These are phyloP conservation scores for Arabidopsis lyrata DNA, from an alignment of 441 rosid genomes.

Conservation along the genomic window DNA sequence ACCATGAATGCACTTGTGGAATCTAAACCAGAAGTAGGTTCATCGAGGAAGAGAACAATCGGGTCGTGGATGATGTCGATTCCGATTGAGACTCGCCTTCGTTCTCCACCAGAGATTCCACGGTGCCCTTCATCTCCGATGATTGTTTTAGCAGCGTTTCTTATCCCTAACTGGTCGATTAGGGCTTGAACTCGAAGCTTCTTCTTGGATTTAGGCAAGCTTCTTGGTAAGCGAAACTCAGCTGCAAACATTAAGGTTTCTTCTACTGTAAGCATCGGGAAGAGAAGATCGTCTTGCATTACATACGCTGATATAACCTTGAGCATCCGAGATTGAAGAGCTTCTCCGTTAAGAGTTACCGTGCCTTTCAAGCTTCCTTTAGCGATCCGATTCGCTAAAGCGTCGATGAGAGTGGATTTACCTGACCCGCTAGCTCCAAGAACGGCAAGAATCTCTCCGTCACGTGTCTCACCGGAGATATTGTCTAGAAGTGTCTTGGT, in stretches of 20 bases:
- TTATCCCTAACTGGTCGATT: slow-evolving; percentile 70
- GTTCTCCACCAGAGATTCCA: slow-evolving; percentile 84
- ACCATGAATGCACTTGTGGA: slow-evolving; percentile 86
- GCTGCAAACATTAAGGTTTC: slow-evolving; percentile 43
- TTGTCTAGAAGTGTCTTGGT: slow-evolving; percentile 59
- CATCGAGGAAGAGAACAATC: slow-evolving; percentile 77
- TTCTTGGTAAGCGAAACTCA: slow-evolving; percentile 43
- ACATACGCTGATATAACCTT: slow-evolving; percentile 88
- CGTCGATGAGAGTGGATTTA: slow-evolving; percentile 86
- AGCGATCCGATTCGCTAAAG: slow-evolving; percentile 80
- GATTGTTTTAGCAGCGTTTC: slow-evolving; percentile 71
- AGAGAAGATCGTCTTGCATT: slow-evolving; percentile 59
- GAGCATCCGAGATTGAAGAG: slow-evolving; percentile 72
- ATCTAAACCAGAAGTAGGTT: slow-evolving; percentile 89
- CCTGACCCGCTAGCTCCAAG: slow-evolving; percentile 87
- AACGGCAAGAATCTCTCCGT: slow-evolving; percentile 59
- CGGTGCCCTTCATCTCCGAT: slow-evolving; percentile 60
- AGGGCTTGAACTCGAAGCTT: slow-evolving; percentile 68
- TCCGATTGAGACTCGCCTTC: slow-evolving; percentile 80
- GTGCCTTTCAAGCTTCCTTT: slow-evolving; percentile 80
- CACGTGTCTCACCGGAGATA: slow-evolving; percentile 75
- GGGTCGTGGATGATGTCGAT: slow-evolving; percentile 87
- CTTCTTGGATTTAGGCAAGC: slow-evolving; percentile 64
- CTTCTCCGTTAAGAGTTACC: slow-evolving; percentile 63
- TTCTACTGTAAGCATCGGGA: slow-evolving; percentile 42